Base-by-base conservation (phyloP, 306 rosid species). In the Castanea crenata region DNA sequence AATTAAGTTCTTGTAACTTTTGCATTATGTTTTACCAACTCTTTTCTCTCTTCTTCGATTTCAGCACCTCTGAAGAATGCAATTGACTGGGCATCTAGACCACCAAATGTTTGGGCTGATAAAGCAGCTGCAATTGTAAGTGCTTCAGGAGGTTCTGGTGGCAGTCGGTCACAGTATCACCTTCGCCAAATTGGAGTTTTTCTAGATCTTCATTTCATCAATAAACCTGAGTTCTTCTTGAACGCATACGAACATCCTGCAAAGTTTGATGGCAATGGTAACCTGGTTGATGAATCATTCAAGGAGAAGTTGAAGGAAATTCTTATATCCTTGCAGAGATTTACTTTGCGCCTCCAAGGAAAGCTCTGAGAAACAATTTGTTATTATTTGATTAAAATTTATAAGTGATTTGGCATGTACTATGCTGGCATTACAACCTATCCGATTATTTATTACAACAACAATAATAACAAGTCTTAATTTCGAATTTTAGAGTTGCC, bases 111-210 rank as follows among this genome's bases (percentile, higher is more conserved):
- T 44, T 92, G 97, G 97, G 94, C 83, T 32, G 91, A 76, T 58
- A 94, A 94, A 82, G 79, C 95, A 9, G 97, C 99, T 4, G 97
- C 99, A n/a, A 86, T 94, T 6, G 74, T 92, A 31, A 94, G 99
- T 73, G 88, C 91, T 19, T 93, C 97, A 79, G 99, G 99, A 41
- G 76, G 84, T 18, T 82, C 76, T 3, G 97, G 99, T 5, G 99
- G 97, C 0, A 92, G 87, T 11, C 83, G 89, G 69, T 65, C 93
- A 19, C 99, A 94, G 9, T 88, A 87, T 68, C 99, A 92, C 86
- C 97, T 94, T 73, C 97, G 99, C 25, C 99, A 92, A 69, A 85
- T 86, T 3, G 99, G 99, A 12, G 91, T 94, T 13, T 94, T 65
- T 57, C 77, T 94, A 23, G 97, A 94, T 76, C 90, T 94, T 70